Evolutionary conservation across 2,329 filamentous ascomycete species (phyloP).

Genomic region (Pseudogymnoascus sp.): DNA sequence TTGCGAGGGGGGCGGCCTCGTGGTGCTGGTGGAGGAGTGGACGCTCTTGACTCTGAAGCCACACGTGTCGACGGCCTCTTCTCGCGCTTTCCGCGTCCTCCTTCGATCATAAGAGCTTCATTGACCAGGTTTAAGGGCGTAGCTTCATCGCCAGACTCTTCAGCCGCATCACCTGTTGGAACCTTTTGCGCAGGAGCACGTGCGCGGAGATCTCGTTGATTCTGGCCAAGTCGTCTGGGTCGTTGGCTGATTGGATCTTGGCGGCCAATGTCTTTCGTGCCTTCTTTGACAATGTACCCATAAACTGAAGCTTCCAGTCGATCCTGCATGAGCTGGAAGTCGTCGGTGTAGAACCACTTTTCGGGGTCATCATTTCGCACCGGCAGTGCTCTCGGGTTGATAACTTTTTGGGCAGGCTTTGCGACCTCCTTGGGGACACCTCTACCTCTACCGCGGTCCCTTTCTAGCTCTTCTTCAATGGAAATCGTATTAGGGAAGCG

Average conservation of each 20-base stretch:
- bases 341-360: conserved; percentile 10
- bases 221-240: conserved; percentile 14
- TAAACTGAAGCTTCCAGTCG: conserved; percentile 52
- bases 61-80: not conserved
- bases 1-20: not conserved
- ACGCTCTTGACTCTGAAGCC: conserved; percentile 14
- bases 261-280: conserved; percentile 48
- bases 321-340: conserved; percentile 36
- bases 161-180: conserved; percentile 18
- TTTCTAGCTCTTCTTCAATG: conserved; percentile 7
- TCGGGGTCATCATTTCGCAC: not conserved
- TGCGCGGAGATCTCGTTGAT: conserved; percentile 6
- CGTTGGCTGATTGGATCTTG: conserved; percentile 52
- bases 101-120: conserved; percentile 7
- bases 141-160: conserved; percentile 11
- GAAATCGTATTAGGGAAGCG: conserved; percentile 6
- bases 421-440: not conserved
- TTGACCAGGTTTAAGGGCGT: not conserved
- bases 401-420: conserved; percentile 4
- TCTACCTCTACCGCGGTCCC: not conserved
- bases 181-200: conserved; percentile 10
- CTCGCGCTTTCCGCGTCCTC: conserved; percentile 16
- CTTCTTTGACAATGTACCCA: conserved; percentile 53
- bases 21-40: conserved; percentile 22
- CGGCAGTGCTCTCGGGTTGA: conserved; percentile 5